Percentiles rank a stretch among this genome's conserved stretches.
phyloP scores from a whole-genome alignment of 306 rosid genomes.

The Sophora flavescens region DNA sequence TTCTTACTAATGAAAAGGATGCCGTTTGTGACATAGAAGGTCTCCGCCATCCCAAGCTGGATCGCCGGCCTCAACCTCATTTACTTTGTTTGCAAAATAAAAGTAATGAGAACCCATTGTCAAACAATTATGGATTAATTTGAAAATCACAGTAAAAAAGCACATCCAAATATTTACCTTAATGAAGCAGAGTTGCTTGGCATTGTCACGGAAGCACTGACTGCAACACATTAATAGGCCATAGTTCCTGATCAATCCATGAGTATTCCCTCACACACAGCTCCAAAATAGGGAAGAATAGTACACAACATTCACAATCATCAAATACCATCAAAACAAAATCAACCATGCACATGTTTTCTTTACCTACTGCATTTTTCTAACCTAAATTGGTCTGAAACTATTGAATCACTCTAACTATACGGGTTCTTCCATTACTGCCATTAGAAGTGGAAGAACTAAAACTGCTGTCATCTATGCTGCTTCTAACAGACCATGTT shows the following conservation, averaged over 20 bases:
- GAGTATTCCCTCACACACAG: constrained; percentile 79
- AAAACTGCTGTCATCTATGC: constrained; percentile 60
- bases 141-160: not conserved
- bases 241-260: constrained; percentile 73
- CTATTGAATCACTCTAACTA: constrained; percentile 72
- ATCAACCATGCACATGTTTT: constrained; percentile 42
- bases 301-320: not conserved
- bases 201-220: constrained; percentile 81
- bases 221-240: constrained; percentile 84
- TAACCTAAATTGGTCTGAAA: constrained; percentile 67
- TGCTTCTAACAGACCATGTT: constrained; percentile 68
- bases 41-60: no score
- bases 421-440: constrained; percentile 71
- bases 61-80: no score
- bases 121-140: not conserved
- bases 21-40: no score
- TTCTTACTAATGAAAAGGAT: no score
- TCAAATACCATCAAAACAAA: not conserved
- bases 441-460: constrained; percentile 68
- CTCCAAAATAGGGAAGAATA: constrained; percentile 33
- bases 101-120: no score
- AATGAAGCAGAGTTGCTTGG: constrained; percentile 81
- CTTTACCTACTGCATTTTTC: constrained; percentile 65
- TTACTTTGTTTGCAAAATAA: not conserved
- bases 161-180: constrained; percentile 50